phyloP scores from a whole-genome alignment of 176 grass and related monocot species.

The Zoysia pacifica region DNA sequence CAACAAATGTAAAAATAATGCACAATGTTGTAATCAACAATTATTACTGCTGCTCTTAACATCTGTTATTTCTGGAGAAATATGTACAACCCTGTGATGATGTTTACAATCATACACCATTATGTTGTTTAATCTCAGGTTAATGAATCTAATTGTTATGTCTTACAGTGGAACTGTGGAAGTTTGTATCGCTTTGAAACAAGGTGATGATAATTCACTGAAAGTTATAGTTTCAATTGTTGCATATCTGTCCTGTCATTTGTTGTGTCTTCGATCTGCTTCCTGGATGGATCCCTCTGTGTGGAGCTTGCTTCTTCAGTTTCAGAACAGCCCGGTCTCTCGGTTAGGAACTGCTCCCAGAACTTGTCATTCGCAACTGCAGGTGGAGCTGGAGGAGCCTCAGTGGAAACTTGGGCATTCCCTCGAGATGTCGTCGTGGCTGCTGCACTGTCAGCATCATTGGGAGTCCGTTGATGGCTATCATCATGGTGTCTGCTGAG shows the following conservation, averaged over 20 bases:
- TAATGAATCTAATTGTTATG: slow-evolving; percentile 12
- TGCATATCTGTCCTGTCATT: slow-evolving; percentile 47
- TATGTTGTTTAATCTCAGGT: not conserved
- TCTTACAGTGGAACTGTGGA: slow-evolving; percentile 10
- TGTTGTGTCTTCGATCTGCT: slow-evolving; percentile 26
- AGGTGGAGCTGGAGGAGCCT: slow-evolving; percentile 42
- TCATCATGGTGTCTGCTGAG: slow-evolving; percentile 32
- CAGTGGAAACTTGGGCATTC: slow-evolving; percentile 24
- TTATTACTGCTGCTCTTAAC: not conserved
- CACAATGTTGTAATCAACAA: not conserved
- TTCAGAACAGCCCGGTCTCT: slow-evolving; percentile 69
- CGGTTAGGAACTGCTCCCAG: slow-evolving; percentile 95
- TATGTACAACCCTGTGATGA: slow-evolving; percentile 22
- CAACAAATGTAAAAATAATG: not conserved
- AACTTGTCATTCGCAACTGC: slow-evolving; percentile 81
- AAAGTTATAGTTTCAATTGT: slow-evolving; percentile 56
- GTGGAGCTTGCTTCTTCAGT: slow-evolving; percentile 67
- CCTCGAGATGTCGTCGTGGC: not conserved
- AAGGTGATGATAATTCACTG: not conserved
- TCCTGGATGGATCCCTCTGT: slow-evolving; percentile 40
- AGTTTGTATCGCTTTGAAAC: not conserved
- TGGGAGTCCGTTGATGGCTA: slow-evolving; percentile 25
- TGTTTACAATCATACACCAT: not conserved
- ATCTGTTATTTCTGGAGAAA: not conserved
- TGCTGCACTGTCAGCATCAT: slow-evolving; percentile 4